Evolutionary conservation across 768 basidiomycete genomes (phyloP).

Genomic region (Rhizopogon vesiculosus): DNA sequence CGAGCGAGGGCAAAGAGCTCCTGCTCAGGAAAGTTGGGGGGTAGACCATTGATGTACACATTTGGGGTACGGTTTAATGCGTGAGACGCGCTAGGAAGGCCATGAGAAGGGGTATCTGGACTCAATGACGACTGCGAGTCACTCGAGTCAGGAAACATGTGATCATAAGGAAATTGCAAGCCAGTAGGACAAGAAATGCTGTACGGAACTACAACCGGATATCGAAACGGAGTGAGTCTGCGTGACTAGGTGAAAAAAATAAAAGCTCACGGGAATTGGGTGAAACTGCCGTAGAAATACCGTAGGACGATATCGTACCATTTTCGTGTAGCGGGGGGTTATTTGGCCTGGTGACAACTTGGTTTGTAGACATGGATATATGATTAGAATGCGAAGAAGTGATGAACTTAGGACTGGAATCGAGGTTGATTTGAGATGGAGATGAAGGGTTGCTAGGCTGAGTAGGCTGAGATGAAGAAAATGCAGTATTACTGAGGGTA

Average conservation of each 20-base stretch:
- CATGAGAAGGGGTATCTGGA: slow-evolving; percentile 12
- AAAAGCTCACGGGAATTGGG: slow-evolving; percentile 22
- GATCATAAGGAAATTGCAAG: slow-evolving; percentile 10
- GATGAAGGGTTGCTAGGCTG: slow-evolving; percentile 18
- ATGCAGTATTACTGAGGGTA: slow-evolving; percentile 10
- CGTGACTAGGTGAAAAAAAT: slow-evolving; percentile 3
- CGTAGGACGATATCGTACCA: slow-evolving; percentile 8
- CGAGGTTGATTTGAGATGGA: slow-evolving; percentile 10
- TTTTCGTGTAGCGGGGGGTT: slow-evolving; percentile 8
- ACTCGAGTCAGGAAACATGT: slow-evolving; percentile 5
- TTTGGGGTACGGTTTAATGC: slow-evolving; percentile 51
- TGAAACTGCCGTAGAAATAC: slow-evolving; percentile 6
- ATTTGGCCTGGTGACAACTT: slow-evolving; percentile 4
- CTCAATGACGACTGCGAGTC: slow-evolving; percentile 11
- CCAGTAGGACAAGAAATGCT: slow-evolving; percentile 14
- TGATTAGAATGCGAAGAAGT: slow-evolving; percentile 18
- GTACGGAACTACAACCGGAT: slow-evolving; percentile 19
- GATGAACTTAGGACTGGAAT: slow-evolving; percentile 9
- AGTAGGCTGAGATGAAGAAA: slow-evolving; percentile 14
- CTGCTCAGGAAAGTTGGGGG: slow-evolving; percentile 79
- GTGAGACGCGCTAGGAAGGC: slow-evolving; percentile 1
- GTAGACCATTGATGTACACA: slow-evolving; percentile 86
- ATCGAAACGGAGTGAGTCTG: neutral
- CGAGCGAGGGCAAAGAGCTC: slow-evolving; percentile 66
- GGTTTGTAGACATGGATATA: slow-evolving; percentile 7